Evolutionary conservation across 139 green algal species (phyloP), one percentile per base, ranked within the genome.

Genomic region (Nannochloris sp.): DNA sequence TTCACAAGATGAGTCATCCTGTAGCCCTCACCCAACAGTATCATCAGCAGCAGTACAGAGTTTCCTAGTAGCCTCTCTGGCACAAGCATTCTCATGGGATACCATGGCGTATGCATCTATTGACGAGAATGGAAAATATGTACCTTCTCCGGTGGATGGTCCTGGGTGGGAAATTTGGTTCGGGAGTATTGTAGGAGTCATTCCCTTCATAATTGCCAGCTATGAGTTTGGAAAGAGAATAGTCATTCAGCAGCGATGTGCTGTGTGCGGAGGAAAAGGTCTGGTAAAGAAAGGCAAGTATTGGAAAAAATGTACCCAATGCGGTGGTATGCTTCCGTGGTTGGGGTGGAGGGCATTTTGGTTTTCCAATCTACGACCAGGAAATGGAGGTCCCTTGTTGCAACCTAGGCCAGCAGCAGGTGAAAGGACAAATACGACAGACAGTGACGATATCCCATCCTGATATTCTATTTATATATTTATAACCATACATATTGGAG

Each of bases 311-410:
- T 77, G 66, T 53, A 44, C 37, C 29, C 56, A 87, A 49, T 93
- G 88, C 60, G 88, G 88, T 11, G 88, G 88, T 36, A 88, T 95
- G 71, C 89, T 95, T 64, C 88, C 88, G 0, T 95, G 88, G 88
- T 73, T 85, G 48, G 70, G 70, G 36, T 93, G 86, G 88, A 76
- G 76, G 44, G 67, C 81, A 53, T 95, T 95, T 70, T 78, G 90
- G 12, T 78, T 75, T 9, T 80, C 78, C 9, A 90, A 78, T 12
- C 76, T 83, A 5, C 29, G 70, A 1, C 86, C 86, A n/a, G 86
- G 88, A n/a, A 95, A 95, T 61, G 88, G 88, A 57, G 88, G 87
- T 3, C 70, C 72, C 1, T 57, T 86, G 64, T 43, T 68, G 44
- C 66, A 69, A 57, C 79, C 79, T 5, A 40, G 8, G 8, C 34